Evolutionary conservation across 371 early-diverging fungal species (phyloP), one percentile per base, ranked within the genome.

Genomic region (Syncephalis fuscata): DNA sequence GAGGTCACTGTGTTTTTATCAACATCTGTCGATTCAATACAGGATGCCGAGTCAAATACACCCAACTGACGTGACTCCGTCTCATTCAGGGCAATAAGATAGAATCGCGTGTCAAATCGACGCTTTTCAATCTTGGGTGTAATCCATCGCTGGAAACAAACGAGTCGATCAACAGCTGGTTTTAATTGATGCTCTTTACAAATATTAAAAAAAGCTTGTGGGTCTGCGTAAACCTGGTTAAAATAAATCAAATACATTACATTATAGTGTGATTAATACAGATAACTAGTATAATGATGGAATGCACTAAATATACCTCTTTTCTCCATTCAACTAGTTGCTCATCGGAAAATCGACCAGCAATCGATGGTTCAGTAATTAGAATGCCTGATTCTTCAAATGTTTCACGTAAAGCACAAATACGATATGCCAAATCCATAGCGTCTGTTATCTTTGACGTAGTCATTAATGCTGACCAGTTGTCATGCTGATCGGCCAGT

Each of bases 401-500:
- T 1, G 87, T 82, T 54, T 86, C 89, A 16, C 85, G 77, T 27
- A 85, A 65, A 3, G 87, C 86, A 52, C 84, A 83, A 22, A 80
- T 68, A 39, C 66, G 68, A 44, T 63, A 26, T 3, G 45, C 20
- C 23, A 20, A 26, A 32, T 32, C 32, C 32, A 32, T 32, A 32
- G 4, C 32, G 32, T 32, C 32, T 11, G 11, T 4, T 32, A 11
- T 4, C 32, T 32, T 32, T 4, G 11, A 32, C 11, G 32, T 7
- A 32, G 32, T 4, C 32, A 32, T 32, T 11, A 32, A 32, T 11
- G 11, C 4, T 7, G 32, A 32, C 32, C 32, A 32, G 11, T 32
- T 11, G 11, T 32, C 11, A 4, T 32, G 32, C 11, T 32, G 32
- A 32, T 32, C 32, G 11, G 32, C 32, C 32, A 7, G 4, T 11